Evolutionary conservation across 495 filamentous ascomycete species (phyloP), one percentile per base, ranked within the genome.

Genomic region (Penicillium nucicola): DNA sequence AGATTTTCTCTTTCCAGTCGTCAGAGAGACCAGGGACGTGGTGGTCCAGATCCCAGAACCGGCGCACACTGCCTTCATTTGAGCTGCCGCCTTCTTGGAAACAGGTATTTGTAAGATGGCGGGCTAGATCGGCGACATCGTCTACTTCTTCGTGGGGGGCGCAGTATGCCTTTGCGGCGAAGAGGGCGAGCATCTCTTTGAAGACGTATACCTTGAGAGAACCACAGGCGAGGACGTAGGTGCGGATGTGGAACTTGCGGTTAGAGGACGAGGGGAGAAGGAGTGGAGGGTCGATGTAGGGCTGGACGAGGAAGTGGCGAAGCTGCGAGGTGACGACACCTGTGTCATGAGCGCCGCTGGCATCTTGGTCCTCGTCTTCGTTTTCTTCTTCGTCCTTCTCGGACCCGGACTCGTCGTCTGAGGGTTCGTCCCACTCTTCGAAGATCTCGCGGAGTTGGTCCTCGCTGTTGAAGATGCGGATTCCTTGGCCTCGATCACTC

Each of bases 401-500:
- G 2, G 67, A 67, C 4, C 59, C 66, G 15, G 58, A 61, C 39
- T 71, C 62, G 10, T 70, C 66, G 9, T 74, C 74, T 7, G 70
- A 71, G 3, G 84, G 82, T 19, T 87, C 87, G 14, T 85, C 82
- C 88, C 92, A 97, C 54, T 84, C 84, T 48, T 95, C 88, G 58
- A 97, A 98, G 22, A 98, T 91, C 15, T 69, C 77, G 36, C 83
- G 83, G 13, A 98, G 69, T 60, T 95, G 84, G 42, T 83, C 83
- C 68, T 90, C 86, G 33, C 82, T 87, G 60, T 81, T 86, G 67
- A 98, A 98, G 2, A 98, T 74, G 32, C 89, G 71, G 35, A 98
- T 93, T 2, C 93, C 93, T 62, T 96, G 90, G 2, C 92, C 93
- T 4, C 92, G 81, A 62, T 97, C 93, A 68, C 90, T 95, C 93